These are phyloP conservation scores for Stereocaulon alpinum DNA, from an alignment of 495 filamentous ascomycete genomes.

Conservation along the genomic window DNA sequence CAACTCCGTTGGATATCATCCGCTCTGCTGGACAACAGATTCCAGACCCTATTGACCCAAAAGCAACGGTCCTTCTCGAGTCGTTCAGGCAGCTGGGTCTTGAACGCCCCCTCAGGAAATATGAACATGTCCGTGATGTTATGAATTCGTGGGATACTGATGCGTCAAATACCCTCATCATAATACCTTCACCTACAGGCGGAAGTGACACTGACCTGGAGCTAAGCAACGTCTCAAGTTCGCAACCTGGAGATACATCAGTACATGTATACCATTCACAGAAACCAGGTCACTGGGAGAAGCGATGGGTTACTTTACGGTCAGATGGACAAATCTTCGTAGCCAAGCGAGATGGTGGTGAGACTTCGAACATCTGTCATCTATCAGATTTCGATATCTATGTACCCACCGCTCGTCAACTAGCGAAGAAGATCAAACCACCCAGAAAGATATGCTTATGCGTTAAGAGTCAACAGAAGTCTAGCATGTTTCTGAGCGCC, in stretches of 20 bases:
- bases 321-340: constrained; percentile 64
- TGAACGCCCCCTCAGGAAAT: constrained; percentile 71
- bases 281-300: constrained; percentile 73
- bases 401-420: constrained; percentile 53
- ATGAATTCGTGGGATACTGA: constrained; percentile 88
- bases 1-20: constrained; percentile 64
- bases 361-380: constrained; percentile 64
- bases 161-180: constrained; percentile 54
- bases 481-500: constrained; percentile 67
- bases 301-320: constrained; percentile 65
- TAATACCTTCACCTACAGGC: constrained; percentile 42
- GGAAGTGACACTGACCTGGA: constrained; percentile 40
- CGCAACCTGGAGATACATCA: constrained; percentile 51
- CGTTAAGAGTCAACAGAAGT: constrained; percentile 89
- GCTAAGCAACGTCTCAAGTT: constrained; percentile 40
- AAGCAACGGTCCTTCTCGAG: constrained; percentile 61
- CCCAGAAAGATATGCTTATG: constrained; percentile 77
- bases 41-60: constrained; percentile 46
- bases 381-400: constrained; percentile 94
- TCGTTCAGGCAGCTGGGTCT: constrained; percentile 65
- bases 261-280: constrained; percentile 73
- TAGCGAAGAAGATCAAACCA: constrained; percentile 53
- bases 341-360: constrained; percentile 57
- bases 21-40: constrained; percentile 44
- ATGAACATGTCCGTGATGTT: constrained; percentile 79